phyloP scores from a whole-genome alignment of 2,329 filamentous ascomycete genomes.

The Myotisia sp. region DNA sequence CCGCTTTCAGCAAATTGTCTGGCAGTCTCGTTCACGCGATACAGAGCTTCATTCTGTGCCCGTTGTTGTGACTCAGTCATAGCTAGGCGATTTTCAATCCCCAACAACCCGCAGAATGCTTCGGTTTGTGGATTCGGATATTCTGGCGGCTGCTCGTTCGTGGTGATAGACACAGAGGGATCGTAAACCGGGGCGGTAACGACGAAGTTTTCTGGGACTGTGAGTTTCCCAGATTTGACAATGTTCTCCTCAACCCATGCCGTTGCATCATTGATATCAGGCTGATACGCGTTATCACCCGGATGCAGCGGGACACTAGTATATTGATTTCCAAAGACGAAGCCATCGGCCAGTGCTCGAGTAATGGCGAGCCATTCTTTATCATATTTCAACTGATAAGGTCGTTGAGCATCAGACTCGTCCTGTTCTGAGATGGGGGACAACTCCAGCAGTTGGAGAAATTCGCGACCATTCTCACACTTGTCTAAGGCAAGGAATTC shows the following conservation, averaged over 20 bases:
- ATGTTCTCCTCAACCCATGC: constrained; percentile 72
- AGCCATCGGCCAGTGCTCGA: constrained; percentile 56
- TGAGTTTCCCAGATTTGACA: constrained; percentile 45
- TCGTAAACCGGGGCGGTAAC: constrained; percentile 61
- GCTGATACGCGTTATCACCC: constrained; percentile 54
- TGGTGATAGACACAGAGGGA: constrained; percentile 41
- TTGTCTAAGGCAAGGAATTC: constrained; percentile 87
- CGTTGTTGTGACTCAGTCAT: constrained; percentile 56
- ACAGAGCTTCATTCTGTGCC: constrained; percentile 20
- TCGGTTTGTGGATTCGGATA: constrained; percentile 78
- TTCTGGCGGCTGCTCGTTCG: constrained; percentile 54
- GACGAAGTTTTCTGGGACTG: constrained; percentile 64
- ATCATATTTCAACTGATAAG: constrained; percentile 62
- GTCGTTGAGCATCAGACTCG: constrained; percentile 21
- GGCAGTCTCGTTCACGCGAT: constrained; percentile 11
- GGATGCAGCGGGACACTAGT: constrained; percentile 44
- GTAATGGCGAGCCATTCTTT: constrained; percentile 92
- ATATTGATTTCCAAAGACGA: constrained; percentile 48
- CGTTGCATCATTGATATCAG: constrained; percentile 54
- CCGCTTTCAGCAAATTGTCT: constrained; percentile 2
- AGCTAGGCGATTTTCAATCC: constrained; percentile 62
- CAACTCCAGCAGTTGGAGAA: constrained; percentile 64
- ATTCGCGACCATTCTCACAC: constrained; percentile 53
- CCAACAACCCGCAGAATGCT: constrained; percentile 65
- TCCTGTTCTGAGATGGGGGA: constrained; percentile 30